Evolutionary conservation across 2,329 filamentous ascomycete species (phyloP), one percentile per base, ranked within the genome.

Genomic region (Aspergillus uvarum): DNA sequence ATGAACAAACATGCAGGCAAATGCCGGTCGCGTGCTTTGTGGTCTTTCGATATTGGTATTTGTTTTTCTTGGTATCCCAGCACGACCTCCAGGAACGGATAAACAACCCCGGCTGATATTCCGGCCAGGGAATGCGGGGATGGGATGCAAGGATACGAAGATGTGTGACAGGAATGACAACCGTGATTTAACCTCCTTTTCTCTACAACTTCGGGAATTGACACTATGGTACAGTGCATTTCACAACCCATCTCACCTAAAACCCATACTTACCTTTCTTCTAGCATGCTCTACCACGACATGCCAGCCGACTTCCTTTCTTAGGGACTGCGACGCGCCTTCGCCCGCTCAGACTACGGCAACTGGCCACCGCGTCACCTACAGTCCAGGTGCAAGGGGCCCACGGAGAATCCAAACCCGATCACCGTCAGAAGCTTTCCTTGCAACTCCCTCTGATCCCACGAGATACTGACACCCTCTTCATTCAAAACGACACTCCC

Each of bases 401-500:
- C 14, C 5, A 5, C 14, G 14, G 19, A n/a, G 38, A 42, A n/a
- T 42, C 38, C 14, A n/a, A 42, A 1, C 38, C 14, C 38, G 6
- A 42, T n/a, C 38, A 42, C 16, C 38, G 38, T 42, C 14, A 16
- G 2, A 42, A 8, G 14, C 16, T 42, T n/a, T 16, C 38, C 14
- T 42, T 14, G 38, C 38, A 42, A 5, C 38, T 42, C 14, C 16
- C 38, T 42, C 16, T 42, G 0, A 67, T 70, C 14, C 66, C 69
- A 0, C 58, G 47, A 22, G 59, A 66, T 32, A 56, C 51, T 4
- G 42, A 51, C 4, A 31, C 47, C 8, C 64, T 72, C 2, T 16
- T 29, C 4, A 66, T 72, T 6, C 55, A 64, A 7, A 56, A 66
- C 10, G 59, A 67, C 31, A 63, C 66, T 1, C 70, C 69, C 0